phyloP scores from a whole-genome alignment of 306 rosid species.

The Biancaea sappan region DNA sequence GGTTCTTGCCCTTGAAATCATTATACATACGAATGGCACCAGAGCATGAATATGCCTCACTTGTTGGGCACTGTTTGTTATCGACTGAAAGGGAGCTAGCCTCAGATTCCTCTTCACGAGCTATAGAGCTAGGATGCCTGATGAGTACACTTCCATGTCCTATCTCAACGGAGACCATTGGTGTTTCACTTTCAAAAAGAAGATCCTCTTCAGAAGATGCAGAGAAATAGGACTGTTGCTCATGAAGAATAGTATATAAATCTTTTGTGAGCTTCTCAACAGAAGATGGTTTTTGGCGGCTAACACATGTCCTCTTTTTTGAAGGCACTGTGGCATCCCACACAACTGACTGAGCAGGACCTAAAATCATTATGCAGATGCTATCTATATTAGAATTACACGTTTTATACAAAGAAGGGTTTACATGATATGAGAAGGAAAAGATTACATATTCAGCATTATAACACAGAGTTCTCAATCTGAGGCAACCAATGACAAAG shows the following conservation, averaged over 20 bases:
- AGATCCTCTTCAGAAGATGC: slow-evolving; percentile 91
- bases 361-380: slow-evolving; percentile 50
- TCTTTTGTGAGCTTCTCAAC: slow-evolving; percentile 97
- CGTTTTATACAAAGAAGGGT: slow-evolving; percentile 26
- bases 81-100: slow-evolving; percentile 97
- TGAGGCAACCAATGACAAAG: slow-evolving; percentile 7
- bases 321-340: slow-evolving; percentile 91
- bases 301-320: slow-evolving; percentile 79
- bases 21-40: slow-evolving; percentile 46
- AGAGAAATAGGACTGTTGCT: slow-evolving; percentile 87
- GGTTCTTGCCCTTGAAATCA: slow-evolving; percentile 49
- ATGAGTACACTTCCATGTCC: slow-evolving; percentile 99
- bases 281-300: slow-evolving; percentile 79
- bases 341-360: slow-evolving; percentile 91
- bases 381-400: slow-evolving; percentile 38
- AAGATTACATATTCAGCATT: slow-evolving; percentile 16
- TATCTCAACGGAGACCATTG: slow-evolving; percentile 99
- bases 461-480: not conserved
- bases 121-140: slow-evolving; percentile 85
- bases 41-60: slow-evolving; percentile 72
- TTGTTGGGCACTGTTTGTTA: slow-evolving; percentile 60
- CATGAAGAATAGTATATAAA: slow-evolving; percentile 81
- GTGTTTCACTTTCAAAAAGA: slow-evolving; percentile 90
- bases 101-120: slow-evolving; percentile 95
- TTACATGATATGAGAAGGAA: slow-evolving; percentile 5